Evolutionary conservation across 345 rosid genomes (phyloP).

Genomic region (Salix udensis): DNA sequence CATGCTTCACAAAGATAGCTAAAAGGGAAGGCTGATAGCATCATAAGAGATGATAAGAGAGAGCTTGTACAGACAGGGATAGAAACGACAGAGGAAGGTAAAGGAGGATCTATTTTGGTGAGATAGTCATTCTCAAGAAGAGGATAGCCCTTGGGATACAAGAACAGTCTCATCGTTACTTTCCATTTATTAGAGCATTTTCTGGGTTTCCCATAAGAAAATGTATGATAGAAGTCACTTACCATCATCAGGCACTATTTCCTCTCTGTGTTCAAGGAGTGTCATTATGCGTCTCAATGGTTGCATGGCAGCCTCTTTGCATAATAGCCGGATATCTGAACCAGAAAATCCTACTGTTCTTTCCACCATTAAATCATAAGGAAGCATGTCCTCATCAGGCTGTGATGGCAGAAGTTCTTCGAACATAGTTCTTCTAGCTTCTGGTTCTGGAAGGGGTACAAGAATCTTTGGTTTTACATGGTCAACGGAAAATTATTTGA

Average conservation of each 20-base stretch:
- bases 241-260: conserved; percentile 77
- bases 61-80: neutral
- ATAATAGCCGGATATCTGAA: conserved; percentile 82
- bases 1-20: neutral
- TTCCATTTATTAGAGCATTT: neutral
- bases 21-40: neutral
- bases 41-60: neutral
- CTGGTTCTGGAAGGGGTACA: conserved; percentile 92
- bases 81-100: neutral
- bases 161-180: neutral
- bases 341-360: conserved; percentile 83
- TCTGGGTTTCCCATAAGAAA: neutral
- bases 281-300: conserved; percentile 76
- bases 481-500: conserved; percentile 32
- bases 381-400: conserved; percentile 54
- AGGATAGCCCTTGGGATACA: neutral
- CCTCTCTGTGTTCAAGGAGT: conserved; percentile 56
- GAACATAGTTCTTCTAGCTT: conserved; percentile 92
- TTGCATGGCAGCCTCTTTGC: conserved; percentile 97
- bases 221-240: conserved; percentile 5
- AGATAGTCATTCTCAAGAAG: neutral
- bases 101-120: neutral
- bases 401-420: conserved; percentile 65
- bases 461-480: conserved; percentile 56
- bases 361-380: conserved; percentile 70